Evolutionary conservation across 768 basidiomycete species (phyloP).

Genomic region (Mycena floridula): DNA sequence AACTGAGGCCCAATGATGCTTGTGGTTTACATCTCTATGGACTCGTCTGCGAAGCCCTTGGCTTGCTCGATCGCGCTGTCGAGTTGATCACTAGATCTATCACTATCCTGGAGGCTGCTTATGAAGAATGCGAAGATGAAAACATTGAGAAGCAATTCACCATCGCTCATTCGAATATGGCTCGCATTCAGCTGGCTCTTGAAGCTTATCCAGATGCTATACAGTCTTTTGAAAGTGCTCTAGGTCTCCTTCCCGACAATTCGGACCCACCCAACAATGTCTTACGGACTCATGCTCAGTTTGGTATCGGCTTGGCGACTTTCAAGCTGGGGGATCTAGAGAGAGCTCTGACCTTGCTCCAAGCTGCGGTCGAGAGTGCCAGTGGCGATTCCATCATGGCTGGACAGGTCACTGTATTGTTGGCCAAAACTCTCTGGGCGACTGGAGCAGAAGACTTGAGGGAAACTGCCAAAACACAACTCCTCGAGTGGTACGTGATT

Average conservation of each 20-base stretch:
- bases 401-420: constrained; percentile 69
- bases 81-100: constrained; percentile 58
- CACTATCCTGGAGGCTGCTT: constrained; percentile 71
- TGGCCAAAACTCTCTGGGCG: constrained; percentile 85
- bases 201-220: constrained; percentile 54
- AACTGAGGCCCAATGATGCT: constrained; percentile 60
- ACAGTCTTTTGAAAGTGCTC: constrained; percentile 64
- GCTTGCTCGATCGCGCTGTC: constrained; percentile 57
- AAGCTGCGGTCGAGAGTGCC: constrained; percentile 55
- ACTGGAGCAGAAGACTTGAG: constrained; percentile 67
- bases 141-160: constrained; percentile 73
- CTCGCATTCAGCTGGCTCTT: constrained; percentile 62
- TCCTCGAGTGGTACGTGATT: constrained; percentile 72
- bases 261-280: constrained; percentile 26
- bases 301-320: constrained; percentile 69
- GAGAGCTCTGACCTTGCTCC: constrained; percentile 59
- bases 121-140: constrained; percentile 83
- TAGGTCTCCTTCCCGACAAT: constrained; percentile 61
- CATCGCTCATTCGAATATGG: constrained; percentile 78
- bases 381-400: constrained; percentile 41
- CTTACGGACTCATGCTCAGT: constrained; percentile 55
- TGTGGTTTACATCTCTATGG: constrained; percentile 79
- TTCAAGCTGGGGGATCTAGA: constrained; percentile 60
- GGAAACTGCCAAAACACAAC: constrained; percentile 69
- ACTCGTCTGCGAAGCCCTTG: constrained; percentile 80